Evolutionary conservation across 2,329 filamentous ascomycete species (phyloP), one percentile per base, ranked within the genome.

Genomic region (Aspergillus glaucus): DNA sequence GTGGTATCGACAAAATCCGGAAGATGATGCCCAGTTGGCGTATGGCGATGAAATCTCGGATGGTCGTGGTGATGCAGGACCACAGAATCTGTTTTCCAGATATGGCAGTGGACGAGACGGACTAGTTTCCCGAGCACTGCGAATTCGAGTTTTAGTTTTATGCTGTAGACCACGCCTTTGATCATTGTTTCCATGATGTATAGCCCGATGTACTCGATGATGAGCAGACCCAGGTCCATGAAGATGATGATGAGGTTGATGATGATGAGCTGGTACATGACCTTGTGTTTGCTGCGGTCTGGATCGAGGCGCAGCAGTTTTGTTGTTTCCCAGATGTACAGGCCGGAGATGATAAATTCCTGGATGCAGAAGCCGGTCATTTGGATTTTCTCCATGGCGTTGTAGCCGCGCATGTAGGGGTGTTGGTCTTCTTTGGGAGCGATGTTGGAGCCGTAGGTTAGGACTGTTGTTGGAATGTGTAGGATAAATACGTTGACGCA

Each of bases 321-420:
- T 49, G 76, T 61, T 0, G 79, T 78, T 53, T 80, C 76, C 60
- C 65, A 67, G 48, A 82, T 79, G 59, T 79, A 81, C 17, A 79
- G 63, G 1, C 67, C 67, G 1, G 77, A 79, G 44, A 81, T 72
- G 51, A 79, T 68, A 45, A 76, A 69, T 50, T 81, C 79, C 55
- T 81, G 79, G 10, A 80, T 47, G 55, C 76, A 79, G 57, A 81
- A 81, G 6, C 77, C 67, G 5, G 75, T 77, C 59, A 81, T 75
- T 56, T 81, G 77, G 15, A 81, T 70, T 59, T 77, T 77, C 54
- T 81, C 79, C 66, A 78, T 72, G 30, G 74, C 57, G 40, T 71
- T 69, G 57, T 74, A 75, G 6, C 66, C 70, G 3, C 48, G 49
- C 15, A 63, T 60, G 50, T 65, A 74, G 10, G 50, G 46, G 14